Conservation (phyloP, 768 basidiomycete genomes). For the Suillus occidentalis region DNA sequence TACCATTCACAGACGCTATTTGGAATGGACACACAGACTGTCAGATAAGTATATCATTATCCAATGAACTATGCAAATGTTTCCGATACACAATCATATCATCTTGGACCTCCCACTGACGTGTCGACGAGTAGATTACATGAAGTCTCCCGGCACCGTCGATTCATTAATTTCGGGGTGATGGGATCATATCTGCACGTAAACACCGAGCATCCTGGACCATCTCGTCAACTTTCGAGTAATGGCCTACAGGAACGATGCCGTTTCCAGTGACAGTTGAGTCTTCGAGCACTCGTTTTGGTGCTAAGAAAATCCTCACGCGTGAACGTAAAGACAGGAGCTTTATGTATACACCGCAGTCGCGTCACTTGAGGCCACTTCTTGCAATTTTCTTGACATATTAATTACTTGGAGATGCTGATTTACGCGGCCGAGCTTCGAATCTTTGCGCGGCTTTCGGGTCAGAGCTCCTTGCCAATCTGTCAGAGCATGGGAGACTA, state of each 20-base stretch:
- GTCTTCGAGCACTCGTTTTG: background rate
- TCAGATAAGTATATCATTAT: constrained; percentile 9
- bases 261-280: constrained; percentile 1
- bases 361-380: background rate
- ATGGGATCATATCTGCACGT: constrained; percentile 1
- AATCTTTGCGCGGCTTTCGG: background rate
- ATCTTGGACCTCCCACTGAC: background rate
- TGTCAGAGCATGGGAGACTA: constrained; percentile 5
- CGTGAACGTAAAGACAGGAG: constrained; percentile 1
- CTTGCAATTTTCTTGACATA: background rate
- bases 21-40: constrained; percentile 25
- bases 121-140: background rate
- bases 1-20: constrained; percentile 22
- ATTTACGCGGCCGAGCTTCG: background rate
- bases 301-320: background rate
- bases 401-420: background rate
- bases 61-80: constrained; percentile 6
- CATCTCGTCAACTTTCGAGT: background rate
- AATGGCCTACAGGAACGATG: background rate
- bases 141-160: background rate
- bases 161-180: constrained; percentile 6
- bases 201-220: background rate
- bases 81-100: constrained; percentile 9
- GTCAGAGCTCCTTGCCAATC: background rate
- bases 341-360: background rate